Evolutionary conservation across 1,139 yeast species (phyloP).

Genomic region (Blastobotrys illinoisensis): DNA sequence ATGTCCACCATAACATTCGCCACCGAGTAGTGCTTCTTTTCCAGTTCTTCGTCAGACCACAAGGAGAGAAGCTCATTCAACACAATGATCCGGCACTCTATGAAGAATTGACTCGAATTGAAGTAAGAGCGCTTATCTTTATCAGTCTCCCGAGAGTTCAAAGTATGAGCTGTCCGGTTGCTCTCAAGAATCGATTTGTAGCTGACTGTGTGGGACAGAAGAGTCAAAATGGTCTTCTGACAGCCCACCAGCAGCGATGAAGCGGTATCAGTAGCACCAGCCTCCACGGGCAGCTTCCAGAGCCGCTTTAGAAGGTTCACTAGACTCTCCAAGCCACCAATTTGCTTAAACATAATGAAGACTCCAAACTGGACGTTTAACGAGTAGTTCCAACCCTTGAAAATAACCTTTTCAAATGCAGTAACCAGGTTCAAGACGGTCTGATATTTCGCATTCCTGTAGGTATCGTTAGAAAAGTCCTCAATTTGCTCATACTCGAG

Average conservation of each 20-base stretch:
- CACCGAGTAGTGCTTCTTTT: constrained; percentile 20
- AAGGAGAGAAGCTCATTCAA: constrained; percentile 18
- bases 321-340: constrained; percentile 27
- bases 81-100: constrained; percentile 29
- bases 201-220: constrained; percentile 21
- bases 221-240: constrained; percentile 19
- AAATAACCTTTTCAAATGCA: constrained; percentile 23
- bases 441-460: constrained; percentile 15
- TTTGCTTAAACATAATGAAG: constrained; percentile 30
- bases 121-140: constrained; percentile 26
- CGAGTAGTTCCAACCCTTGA: constrained; percentile 20
- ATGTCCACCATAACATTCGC: constrained; percentile 21
- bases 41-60: constrained; percentile 28
- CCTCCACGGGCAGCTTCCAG: constrained; percentile 20
- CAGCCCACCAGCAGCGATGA: constrained; percentile 16
- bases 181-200: constrained; percentile 22
- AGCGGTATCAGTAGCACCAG: constrained; percentile 12
- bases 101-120: constrained; percentile 29
- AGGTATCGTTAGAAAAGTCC: constrained; percentile 8
- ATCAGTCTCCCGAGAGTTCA: constrained; percentile 25
- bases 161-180: constrained; percentile 16
- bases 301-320: constrained; percentile 23
- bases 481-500: constrained; percentile 18
- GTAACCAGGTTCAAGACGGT: constrained; percentile 17
- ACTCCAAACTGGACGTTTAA: constrained; percentile 21